A percentile compares a stretch with the other conserved stretches of the same genome.
Conservation (phyloP, 2,329 filamentous ascomycete genomes). For the Phialophora chinensis region DNA sequence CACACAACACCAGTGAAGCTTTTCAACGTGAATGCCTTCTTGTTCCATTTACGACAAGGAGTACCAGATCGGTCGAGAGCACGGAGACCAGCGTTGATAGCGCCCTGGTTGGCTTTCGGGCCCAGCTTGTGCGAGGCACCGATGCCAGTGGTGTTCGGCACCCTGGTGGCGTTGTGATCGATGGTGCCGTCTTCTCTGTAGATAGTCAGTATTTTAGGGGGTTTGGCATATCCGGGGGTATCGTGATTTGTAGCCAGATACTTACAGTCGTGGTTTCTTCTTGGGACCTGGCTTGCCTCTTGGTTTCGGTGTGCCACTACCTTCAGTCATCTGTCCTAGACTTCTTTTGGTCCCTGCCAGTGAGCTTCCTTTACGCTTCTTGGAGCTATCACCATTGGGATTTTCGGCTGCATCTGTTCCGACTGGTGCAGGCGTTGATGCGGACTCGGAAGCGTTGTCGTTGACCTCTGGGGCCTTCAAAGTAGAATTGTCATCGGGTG, state of each 20-base stretch:
- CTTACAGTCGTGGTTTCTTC: slow-evolving; percentile 94
- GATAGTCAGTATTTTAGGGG: slow-evolving; percentile 13
- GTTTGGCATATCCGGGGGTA: neutral
- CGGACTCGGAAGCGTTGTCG: slow-evolving; percentile 43
- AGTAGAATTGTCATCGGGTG: slow-evolving; percentile 45
- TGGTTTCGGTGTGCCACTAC: slow-evolving; percentile 64
- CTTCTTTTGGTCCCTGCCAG: slow-evolving; percentile 68
- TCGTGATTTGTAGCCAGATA: slow-evolving; percentile 41
- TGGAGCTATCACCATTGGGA: slow-evolving; percentile 59
- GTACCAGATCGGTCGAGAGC: slow-evolving; percentile 91
- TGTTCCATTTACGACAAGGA: slow-evolving; percentile 89
- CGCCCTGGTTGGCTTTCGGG: slow-evolving; percentile 94
- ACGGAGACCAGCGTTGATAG: slow-evolving; percentile 94
- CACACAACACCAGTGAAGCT: slow-evolving; percentile 89
- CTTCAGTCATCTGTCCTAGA: slow-evolving; percentile 59
- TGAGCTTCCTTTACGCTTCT: slow-evolving; percentile 77
- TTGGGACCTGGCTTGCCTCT: slow-evolving; percentile 92
- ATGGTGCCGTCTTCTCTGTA: slow-evolving; percentile 58
- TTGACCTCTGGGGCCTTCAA: slow-evolving; percentile 51
- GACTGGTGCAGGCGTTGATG: slow-evolving; percentile 46
- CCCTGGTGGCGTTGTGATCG: slow-evolving; percentile 48
- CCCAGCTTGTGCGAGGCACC: slow-evolving; percentile 76
- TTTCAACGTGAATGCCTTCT: slow-evolving; percentile 81
- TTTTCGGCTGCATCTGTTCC: slow-evolving; percentile 56
- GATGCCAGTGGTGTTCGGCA: slow-evolving; percentile 59